These are phyloP conservation scores for Phaseolus coccineus DNA, from an alignment of 331 rosid genomes.

Conservation along the genomic window DNA sequence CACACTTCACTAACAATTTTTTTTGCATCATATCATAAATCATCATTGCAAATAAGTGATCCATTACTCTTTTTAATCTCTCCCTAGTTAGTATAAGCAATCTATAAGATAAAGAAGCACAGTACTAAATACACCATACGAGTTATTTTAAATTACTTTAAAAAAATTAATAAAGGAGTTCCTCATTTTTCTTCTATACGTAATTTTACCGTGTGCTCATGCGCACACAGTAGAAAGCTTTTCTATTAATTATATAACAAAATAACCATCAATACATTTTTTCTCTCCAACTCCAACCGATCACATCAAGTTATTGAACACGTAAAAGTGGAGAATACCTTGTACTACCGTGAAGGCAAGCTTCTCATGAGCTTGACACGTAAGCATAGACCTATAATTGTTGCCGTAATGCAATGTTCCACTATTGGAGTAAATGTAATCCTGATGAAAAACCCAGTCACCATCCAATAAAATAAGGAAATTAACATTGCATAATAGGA, in stretches of 20 bases:
- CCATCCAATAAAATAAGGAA: conserved; percentile 30
- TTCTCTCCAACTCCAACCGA: conserved; percentile 22
- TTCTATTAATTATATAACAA: conserved; percentile 22
- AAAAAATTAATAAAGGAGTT: not conserved
- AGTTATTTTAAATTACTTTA: not conserved
- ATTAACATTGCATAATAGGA: not conserved
- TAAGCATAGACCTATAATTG: conserved; percentile 90
- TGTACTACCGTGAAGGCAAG: conserved; percentile 85
- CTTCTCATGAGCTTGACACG: conserved; percentile 89
- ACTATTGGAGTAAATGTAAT: conserved; percentile 95
- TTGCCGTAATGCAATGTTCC: conserved; percentile 96
- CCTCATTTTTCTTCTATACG: not conserved
- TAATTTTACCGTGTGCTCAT: no score
- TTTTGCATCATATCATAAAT: not conserved
- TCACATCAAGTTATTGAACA: not conserved
- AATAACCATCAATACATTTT: conserved; percentile 13
- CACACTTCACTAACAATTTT: not conserved
- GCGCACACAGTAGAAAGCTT: not conserved
- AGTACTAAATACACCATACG: not conserved
- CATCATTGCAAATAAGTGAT: conserved; percentile 3
- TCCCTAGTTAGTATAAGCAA: not conserved
- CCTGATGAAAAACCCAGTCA: conserved; percentile 53
- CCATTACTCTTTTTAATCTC: not conserved
- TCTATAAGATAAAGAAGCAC: conserved; percentile 5
- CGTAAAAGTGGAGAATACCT: conserved; percentile 54